Evolutionary conservation across 208 protist species (phyloP).

Genomic region (Wallacemonas sp.): DNA sequence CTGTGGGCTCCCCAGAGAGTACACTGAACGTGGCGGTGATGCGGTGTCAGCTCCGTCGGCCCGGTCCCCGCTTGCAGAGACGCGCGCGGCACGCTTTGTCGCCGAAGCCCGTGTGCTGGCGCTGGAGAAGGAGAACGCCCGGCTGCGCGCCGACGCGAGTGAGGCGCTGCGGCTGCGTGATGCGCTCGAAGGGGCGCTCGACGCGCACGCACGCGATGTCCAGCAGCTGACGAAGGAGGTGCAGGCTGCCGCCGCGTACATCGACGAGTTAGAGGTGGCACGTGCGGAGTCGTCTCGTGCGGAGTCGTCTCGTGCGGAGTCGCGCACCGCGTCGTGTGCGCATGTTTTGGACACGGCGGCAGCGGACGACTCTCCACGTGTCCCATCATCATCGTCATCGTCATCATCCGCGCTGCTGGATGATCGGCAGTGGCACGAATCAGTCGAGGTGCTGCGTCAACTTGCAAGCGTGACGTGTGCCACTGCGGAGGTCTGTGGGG

Average conservation of each 20-base stretch:
- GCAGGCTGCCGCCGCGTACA: background rate
- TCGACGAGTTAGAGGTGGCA: slow-evolving; percentile 5
- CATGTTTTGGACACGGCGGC: background rate
- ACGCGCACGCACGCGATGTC: background rate
- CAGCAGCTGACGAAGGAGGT: background rate
- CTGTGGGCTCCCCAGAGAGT: too few relatives aligned
- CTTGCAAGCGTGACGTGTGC: background rate
- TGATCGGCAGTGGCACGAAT: too few relatives aligned
- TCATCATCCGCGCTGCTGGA: too few relatives aligned
- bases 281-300: background rate
- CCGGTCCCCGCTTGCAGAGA: too few relatives aligned
- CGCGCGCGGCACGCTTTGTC: background rate
- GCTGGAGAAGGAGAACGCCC: slow-evolving; percentile 5
- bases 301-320: background rate
- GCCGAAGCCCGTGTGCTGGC: background rate
- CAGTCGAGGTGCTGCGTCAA: too few relatives aligned
- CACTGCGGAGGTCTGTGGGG: background rate
- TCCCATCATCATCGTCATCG: too few relatives aligned
- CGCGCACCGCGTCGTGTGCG: background rate
- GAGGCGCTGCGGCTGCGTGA: background rate
- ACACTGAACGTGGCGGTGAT: background rate
- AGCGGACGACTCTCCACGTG: too few relatives aligned
- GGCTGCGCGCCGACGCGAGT: background rate
- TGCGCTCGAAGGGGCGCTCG: background rate
- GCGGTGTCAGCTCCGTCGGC: background rate